Evolutionary conservation across 805 yeast species (phyloP), one percentile per base, ranked within the genome.

Genomic region (Barnettozyma pratensis): DNA sequence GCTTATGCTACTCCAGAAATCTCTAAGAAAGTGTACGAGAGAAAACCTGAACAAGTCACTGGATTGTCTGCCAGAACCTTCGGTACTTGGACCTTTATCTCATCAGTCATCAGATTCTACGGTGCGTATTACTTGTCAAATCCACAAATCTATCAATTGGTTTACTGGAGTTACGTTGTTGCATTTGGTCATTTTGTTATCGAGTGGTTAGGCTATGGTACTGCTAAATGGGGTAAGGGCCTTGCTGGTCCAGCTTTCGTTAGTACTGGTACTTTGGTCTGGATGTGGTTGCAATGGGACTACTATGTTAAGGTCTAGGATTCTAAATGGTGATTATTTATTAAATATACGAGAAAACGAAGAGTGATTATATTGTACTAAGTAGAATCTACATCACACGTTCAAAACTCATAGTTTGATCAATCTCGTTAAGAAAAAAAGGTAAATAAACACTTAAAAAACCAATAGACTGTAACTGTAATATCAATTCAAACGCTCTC

Each of bases 81-180:
- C 66, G 99, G 99, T 34, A 94, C 99, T 0, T 94, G 99, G 99
- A 94, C 99, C 0, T 72, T 91, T 37, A 76, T 91, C 57, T 83
- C 96, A 3, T 79, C 96, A 2, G 73, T 92, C 31, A 83, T 94
- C 42, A 80, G 99, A 63, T 75, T 83, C 54, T 89, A 87, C 65
- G 96, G 96, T 48, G 95, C 98, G 11, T 86, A 85, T 68, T 72
- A 86, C 62, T 71, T 87, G 49, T 72, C 73, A 47, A 81, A 83
- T 57, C 80, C 80, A 27, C 85, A 83, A 55, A 80, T 91, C 46
- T 94, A 80, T 67, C 81, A 86, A 57, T 72, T 94, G 55, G 85
- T 91, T 19, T 77, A 87, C 57, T 83, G 85, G 66, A 83, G 95
- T 8, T 94, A 86, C 63, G 67, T 79, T 40, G 80, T 94, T 54